phyloP scores from a whole-genome alignment of 169 alveolate species.

The Babesia caballi region DNA sequence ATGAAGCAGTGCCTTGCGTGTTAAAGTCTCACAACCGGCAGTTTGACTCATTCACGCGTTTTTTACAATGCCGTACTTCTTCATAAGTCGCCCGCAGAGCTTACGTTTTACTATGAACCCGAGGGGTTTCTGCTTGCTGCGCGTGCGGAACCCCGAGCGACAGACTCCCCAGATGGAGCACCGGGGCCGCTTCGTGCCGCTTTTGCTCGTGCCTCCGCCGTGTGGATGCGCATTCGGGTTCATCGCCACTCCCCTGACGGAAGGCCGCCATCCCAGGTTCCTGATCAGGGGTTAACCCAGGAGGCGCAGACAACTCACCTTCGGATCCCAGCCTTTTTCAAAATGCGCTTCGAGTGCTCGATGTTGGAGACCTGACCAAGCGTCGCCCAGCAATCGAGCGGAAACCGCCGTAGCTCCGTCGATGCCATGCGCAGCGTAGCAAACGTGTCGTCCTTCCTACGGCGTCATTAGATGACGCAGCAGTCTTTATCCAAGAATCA shows the following conservation, averaged over 20 bases:
- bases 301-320: conserved; percentile 22
- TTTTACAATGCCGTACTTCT: conserved; percentile 72
- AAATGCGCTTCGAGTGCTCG: conserved; percentile 65
- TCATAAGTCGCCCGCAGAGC: conserved; percentile 76
- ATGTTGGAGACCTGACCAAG: conserved; percentile 83
- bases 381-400: conserved; percentile 87
- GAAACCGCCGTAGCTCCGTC: conserved; percentile 83
- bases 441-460: conserved; percentile 69
- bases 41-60: conserved; percentile 29
- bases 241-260: conserved; percentile 84
- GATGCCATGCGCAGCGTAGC: conserved; percentile 85
- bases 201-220: conserved; percentile 83
- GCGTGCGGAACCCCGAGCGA: conserved; percentile 76
- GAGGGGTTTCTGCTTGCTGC: conserved; percentile 77
- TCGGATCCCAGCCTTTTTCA: conserved; percentile 80
- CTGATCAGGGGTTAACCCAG: conserved; percentile 13
- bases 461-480: too few species aligned
- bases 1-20: too few species aligned
- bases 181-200: conserved; percentile 78
- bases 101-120: conserved; percentile 79
- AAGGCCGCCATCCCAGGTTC: conserved; percentile 83
- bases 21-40: too few species aligned
- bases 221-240: conserved; percentile 84
- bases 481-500: too few species aligned
- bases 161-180: conserved; percentile 83